Evolutionary conservation across 257 asterid genomes (phyloP).

Genomic region (Solanum arcanum): DNA sequence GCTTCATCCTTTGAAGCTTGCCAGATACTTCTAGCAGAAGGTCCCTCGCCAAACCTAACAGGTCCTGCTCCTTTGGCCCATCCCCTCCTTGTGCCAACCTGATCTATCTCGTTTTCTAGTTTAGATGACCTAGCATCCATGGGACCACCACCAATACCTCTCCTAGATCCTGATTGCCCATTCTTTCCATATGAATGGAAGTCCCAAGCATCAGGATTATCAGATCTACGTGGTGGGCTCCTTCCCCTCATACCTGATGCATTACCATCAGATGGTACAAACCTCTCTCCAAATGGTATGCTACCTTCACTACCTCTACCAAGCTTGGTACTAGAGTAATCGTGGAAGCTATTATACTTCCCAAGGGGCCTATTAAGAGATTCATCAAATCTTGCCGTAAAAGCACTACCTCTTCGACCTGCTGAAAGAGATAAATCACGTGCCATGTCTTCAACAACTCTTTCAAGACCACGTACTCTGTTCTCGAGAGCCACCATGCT

Average conservation of each 20-base stretch:
- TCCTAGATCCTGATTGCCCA: conserved; percentile 58
- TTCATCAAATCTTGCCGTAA: conserved; percentile 56
- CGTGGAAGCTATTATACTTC: conserved; percentile 72
- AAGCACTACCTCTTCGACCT: conserved; percentile 53
- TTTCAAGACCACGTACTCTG: conserved; percentile 92
- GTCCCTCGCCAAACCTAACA: conserved; percentile 94
- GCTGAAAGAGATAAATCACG: conserved; percentile 80
- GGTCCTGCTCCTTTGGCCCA: conserved; percentile 78
- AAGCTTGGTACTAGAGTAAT: conserved; percentile 56
- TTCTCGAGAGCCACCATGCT: conserved; percentile 93
- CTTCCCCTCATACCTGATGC: conserved; percentile 48
- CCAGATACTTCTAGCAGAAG: conserved; percentile 99
- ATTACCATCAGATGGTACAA: conserved; percentile 42
- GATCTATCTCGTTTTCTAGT: conserved; percentile 55
- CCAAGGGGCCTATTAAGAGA: conserved; percentile 51
- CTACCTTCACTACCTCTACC: conserved; percentile 62
- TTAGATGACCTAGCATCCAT: conserved; percentile 43
- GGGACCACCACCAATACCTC: conserved; percentile 35
- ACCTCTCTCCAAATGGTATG: conserved; percentile 59
- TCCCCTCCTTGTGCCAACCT: conserved; percentile 54
- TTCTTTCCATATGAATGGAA: conserved; percentile 52
- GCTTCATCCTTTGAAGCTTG: conserved; percentile 99
- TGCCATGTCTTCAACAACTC: conserved; percentile 97
- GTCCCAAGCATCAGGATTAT: conserved; percentile 59
- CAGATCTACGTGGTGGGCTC: conserved; percentile 70